Percentiles rank a stretch among this genome's conserved stretches.
Evolutionary conservation across 768 basidiomycete genomes (phyloP).

Genomic region (Leccinum fibrillosum): DNA sequence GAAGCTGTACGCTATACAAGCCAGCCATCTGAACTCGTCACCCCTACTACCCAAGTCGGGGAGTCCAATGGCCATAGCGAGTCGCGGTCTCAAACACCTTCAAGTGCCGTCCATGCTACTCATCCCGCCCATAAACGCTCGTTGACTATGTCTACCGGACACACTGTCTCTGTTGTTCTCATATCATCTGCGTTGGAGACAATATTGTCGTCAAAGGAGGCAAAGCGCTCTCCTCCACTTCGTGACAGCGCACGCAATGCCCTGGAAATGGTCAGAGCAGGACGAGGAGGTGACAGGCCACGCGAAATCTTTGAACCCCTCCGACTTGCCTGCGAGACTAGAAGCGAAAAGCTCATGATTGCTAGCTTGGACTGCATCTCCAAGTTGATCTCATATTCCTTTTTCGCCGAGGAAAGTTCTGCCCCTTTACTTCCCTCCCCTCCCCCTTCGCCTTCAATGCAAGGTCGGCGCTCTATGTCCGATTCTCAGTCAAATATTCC

Average conservation of each 20-base stretch:
- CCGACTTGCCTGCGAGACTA: slow-evolving; percentile 92
- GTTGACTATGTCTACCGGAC: slow-evolving; percentile 62
- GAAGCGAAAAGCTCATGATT: slow-evolving; percentile 90
- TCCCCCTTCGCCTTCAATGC: slow-evolving; percentile 64
- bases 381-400: slow-evolving; percentile 95
- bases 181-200: slow-evolving; percentile 83
- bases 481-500: slow-evolving; percentile 49
- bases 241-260: slow-evolving; percentile 82
- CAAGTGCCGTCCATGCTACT: slow-evolving; percentile 11
- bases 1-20: slow-evolving; percentile 6
- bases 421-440: slow-evolving; percentile 58
- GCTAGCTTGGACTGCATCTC: slow-evolving; percentile 96
- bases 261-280: slow-evolving; percentile 74
- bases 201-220: slow-evolving; percentile 85
- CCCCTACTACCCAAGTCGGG: slow-evolving; percentile 3
- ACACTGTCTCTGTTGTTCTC: slow-evolving; percentile 74
- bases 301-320: slow-evolving; percentile 95
- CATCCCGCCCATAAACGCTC: slow-evolving; percentile 48
- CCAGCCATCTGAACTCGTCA: slow-evolving; percentile 4
- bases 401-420: slow-evolving; percentile 74
- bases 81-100: slow-evolving; percentile 19
- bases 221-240: slow-evolving; percentile 75
- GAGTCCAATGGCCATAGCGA: slow-evolving; percentile 17
- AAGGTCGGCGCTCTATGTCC: slow-evolving; percentile 40
- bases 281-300: slow-evolving; percentile 71